Percentiles rank a stretch among this genome's conserved stretches.
Evolutionary conservation across 169 alveolate species (phyloP).

Genomic region (Eimeria falciformis): DNA sequence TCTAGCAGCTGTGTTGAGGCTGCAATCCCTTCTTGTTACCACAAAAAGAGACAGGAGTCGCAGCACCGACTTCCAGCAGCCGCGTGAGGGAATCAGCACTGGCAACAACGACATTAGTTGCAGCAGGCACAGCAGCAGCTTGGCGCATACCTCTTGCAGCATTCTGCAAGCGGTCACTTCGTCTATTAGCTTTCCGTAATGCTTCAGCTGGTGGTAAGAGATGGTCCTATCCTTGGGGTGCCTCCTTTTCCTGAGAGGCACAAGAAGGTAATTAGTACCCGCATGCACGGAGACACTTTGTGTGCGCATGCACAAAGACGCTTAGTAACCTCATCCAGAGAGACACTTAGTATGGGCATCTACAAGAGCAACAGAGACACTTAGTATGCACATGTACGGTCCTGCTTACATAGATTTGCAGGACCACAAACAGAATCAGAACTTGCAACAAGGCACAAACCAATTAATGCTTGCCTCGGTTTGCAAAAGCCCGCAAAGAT

Average conservation of each 20-base stretch:
- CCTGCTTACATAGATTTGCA: too few relatives aligned
- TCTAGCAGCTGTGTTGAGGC: too few relatives aligned
- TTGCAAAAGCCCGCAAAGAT: slow-evolving; percentile 26
- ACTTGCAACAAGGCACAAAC: too few relatives aligned
- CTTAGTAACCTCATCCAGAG: too few relatives aligned
- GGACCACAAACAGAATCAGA: too few relatives aligned
- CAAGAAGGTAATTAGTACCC: not conserved
- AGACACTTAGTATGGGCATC: not conserved
- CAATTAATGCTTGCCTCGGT: too few relatives aligned
- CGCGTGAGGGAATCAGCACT: not conserved
- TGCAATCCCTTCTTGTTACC: too few relatives aligned
- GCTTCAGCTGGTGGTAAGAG: slow-evolving; percentile 22
- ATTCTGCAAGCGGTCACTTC: not conserved
- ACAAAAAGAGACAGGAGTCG: slow-evolving; percentile 21
- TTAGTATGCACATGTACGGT: too few relatives aligned
- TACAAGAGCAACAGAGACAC: not conserved
- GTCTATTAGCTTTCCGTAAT: slow-evolving; percentile 13
- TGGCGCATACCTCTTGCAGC: not conserved
- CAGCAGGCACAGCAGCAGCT: not conserved
- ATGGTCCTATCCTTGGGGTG: slow-evolving; percentile 63
- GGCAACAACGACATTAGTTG: not conserved
- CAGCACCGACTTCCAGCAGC: slow-evolving; percentile 15
- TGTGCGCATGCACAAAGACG: too few relatives aligned
- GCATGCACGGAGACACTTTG: not conserved
- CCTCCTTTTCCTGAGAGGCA: slow-evolving; percentile 25